Base-by-base conservation (phyloP, 2,329 filamentous ascomycete genomes). In the Fusarium tanahbumbuense region DNA sequence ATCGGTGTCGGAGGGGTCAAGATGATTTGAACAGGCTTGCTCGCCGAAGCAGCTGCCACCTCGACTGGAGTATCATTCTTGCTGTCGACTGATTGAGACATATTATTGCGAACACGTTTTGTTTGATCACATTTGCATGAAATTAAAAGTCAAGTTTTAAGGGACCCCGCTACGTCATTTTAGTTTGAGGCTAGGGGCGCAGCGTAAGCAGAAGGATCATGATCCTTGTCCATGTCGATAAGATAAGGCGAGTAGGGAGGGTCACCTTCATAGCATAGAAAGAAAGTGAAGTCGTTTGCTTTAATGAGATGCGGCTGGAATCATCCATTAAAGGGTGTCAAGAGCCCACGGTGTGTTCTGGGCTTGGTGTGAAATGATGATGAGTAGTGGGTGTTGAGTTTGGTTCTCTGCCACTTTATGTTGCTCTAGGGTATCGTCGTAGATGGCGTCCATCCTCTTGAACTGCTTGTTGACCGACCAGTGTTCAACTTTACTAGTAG, bases 1-100 rank as follows among this genome's bases (percentile, higher is more conserved):
- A 71, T 59, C 9, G 70, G 70, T 16, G 70, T 72, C 0, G 70
- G 63, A 13, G 70, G 70, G 1, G 70, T 72, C 20, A 72, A n/a
- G 2, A 68, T 56, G 20, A 72, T 73, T n/a, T 60, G 42, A 32
- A 73, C 70, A 27, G 34, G 34, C 8, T 45, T 23, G 6, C 15
- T 45, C 5, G 41, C 25, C 12, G 30, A n/a, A 5, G n/a, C 10
- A n/a, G 49, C 42, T 1, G 44, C 13, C n/a, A 41, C 40, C 15
- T 42, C 25, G 10, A 20, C 22, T n/a, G 40, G 22, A 27, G 46
- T 18, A 20, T 13, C 7, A 12, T 52, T 25, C n/a, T 41, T 20
- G 16, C 25, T 42, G 13, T 41, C 22, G 23, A 12, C 6, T n/a
- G 13, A 42, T 23, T 16, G 16, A 53, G 49, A 22, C 32, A 53